A percentile compares a stretch with the other conserved stretches of the same genome.
These are phyloP conservation scores for Ogataea trehaloabstinens DNA, from an alignment of 805 yeast species.

Conservation along the genomic window DNA sequence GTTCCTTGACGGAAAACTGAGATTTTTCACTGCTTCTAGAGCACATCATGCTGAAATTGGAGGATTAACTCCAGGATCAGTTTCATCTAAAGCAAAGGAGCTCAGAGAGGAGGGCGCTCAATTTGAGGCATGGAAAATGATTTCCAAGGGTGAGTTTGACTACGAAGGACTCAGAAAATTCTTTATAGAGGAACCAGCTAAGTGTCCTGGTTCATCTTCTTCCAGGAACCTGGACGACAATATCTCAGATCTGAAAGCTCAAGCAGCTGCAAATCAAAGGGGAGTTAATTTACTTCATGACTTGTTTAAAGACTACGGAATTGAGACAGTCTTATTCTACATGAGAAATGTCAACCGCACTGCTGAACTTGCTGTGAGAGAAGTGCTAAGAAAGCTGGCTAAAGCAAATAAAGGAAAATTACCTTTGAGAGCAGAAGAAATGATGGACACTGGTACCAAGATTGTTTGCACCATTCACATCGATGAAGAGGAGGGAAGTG, in stretches of 20 bases:
- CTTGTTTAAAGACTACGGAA: conserved; percentile 42
- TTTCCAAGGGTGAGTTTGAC: conserved; percentile 50
- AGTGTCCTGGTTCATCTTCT: conserved; percentile 51
- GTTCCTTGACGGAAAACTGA: conserved; percentile 40
- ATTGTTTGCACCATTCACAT: conserved; percentile 43
- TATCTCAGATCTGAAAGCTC: conserved; percentile 47
- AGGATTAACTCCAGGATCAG: conserved; percentile 54
- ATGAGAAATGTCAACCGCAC: conserved; percentile 44
- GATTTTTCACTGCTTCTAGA: conserved; percentile 54
- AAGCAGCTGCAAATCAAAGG: conserved; percentile 48
- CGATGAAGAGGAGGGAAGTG: conserved; percentile 37
- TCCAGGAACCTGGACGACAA: conserved; percentile 55
- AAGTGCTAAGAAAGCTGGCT: conserved; percentile 34
- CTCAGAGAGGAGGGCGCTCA: conserved; percentile 56
- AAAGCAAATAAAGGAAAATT: conserved; percentile 34
- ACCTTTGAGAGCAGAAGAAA: conserved; percentile 44
- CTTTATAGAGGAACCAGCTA: conserved; percentile 48
- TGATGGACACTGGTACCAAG: conserved; percentile 55
- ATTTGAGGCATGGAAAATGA: conserved; percentile 50
- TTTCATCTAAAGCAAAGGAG: conserved; percentile 52
- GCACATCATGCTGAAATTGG: conserved; percentile 66
- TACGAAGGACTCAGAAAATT: conserved; percentile 46
- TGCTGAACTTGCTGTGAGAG: conserved; percentile 45
- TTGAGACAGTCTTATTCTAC: conserved; percentile 41
- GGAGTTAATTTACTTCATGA: conserved; percentile 45